Conservation (phyloP, 768 basidiomycete genomes). For the Chalciporus sphaerocephalus region DNA sequence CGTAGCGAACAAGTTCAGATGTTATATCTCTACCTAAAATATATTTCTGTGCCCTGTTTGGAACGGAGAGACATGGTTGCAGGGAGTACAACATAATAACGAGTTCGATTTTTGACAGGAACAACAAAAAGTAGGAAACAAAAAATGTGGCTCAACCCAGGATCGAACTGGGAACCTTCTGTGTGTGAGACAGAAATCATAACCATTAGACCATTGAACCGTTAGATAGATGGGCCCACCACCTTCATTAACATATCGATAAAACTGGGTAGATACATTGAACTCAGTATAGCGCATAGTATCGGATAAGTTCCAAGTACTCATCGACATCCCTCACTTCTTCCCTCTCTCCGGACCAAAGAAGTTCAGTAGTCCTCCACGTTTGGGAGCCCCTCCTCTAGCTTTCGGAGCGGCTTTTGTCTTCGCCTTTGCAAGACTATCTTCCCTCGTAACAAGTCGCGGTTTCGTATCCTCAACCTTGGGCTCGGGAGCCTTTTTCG, state of each 20-base stretch:
- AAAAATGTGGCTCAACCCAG: slow-evolving; percentile 39
- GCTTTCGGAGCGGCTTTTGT: slow-evolving; percentile 14
- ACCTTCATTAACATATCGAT: no score
- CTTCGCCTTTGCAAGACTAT: slow-evolving; percentile 15
- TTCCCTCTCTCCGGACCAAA: slow-evolving; percentile 30
- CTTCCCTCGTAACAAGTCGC: slow-evolving; percentile 12
- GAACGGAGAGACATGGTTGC: no score
- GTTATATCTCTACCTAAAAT: no score
- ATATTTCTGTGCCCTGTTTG: no score
- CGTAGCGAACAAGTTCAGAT: no score
- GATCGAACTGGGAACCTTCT: slow-evolving; percentile 48
- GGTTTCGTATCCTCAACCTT: slow-evolving; percentile 17
- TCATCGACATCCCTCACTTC: slow-evolving; percentile 14
- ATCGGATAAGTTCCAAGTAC: no score
- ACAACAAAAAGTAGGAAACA: no score
- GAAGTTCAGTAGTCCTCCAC: slow-evolving; percentile 30
- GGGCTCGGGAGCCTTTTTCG: slow-evolving; percentile 15
- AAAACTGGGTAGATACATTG: no score
- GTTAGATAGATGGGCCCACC: no score
- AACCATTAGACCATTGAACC: slow-evolving; percentile 47
- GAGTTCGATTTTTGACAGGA: no score
- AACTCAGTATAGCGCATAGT: no score
- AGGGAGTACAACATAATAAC: no score
- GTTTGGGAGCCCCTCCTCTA: slow-evolving; percentile 21
- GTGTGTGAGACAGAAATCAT: slow-evolving; percentile 49